Evolutionary conservation across 2,329 filamentous ascomycete species (phyloP).

Genomic region (Xylaria sp.): DNA sequence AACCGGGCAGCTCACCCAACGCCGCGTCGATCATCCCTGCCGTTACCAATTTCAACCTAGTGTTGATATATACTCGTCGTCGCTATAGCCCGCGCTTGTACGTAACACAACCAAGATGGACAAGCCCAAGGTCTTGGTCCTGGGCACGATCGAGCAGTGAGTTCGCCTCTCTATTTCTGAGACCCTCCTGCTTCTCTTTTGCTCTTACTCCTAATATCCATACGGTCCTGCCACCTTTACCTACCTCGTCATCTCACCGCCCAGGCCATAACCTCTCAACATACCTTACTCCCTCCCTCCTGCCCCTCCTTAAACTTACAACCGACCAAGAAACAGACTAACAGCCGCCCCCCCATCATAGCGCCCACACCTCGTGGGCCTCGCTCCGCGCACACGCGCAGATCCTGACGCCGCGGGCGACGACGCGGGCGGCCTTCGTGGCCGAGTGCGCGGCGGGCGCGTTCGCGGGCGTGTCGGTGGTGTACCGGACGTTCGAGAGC

Average conservation of each 20-base stretch:
- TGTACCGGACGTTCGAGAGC: conserved; percentile 69
- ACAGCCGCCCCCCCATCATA: conserved; percentile 34
- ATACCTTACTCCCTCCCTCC: neutral
- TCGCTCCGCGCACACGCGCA: conserved; percentile 64
- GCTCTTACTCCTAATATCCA: neutral
- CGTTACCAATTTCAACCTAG: neutral
- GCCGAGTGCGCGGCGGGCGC: conserved; percentile 66
- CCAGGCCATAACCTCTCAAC: too few species aligned
- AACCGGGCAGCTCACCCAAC: neutral
- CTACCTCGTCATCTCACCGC: neutral
- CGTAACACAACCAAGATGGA: neutral
- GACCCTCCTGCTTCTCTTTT: neutral
- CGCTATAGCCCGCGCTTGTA: neutral
- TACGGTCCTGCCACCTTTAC: neutral
- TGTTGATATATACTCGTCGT: neutral
- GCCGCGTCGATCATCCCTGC: neutral
- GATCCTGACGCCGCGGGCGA: conserved; percentile 64
- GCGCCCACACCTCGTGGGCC: conserved; percentile 68
- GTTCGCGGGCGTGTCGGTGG: conserved; percentile 66
- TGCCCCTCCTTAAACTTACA: neutral
- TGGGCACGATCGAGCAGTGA: conserved; percentile 46
- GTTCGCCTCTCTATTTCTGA: conserved; percentile 38
- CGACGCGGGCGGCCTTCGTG: conserved; percentile 68
- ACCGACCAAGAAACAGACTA: neutral
- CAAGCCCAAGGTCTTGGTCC: conserved; percentile 42